These are phyloP conservation scores for Leccinum glutinopallens DNA, from an alignment of 1,284 basidiomycete genomes.

Conservation along the genomic window DNA sequence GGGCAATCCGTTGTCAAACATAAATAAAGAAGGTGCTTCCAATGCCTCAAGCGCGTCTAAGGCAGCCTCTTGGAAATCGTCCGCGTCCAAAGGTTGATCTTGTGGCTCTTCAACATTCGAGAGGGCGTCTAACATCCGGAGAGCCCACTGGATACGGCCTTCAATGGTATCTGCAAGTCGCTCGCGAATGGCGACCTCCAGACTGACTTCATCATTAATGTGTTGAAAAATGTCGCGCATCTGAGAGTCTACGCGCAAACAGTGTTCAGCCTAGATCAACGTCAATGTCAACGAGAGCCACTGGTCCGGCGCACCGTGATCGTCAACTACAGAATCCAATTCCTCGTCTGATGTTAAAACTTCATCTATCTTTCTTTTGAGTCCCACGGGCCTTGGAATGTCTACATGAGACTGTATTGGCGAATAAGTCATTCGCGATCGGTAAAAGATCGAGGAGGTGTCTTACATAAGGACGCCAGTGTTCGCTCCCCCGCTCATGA, in stretches of 20 bases:
- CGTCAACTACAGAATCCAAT: conserved; percentile 15
- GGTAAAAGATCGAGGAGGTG: conserved; percentile 2
- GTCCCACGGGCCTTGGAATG: conserved; percentile 13
- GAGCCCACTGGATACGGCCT: conserved; percentile 68
- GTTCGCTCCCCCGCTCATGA: not conserved
- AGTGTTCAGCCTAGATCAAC: not conserved
- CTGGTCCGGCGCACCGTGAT: conserved; percentile 23
- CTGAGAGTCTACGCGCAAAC: conserved; percentile 20
- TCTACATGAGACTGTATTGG: conserved; percentile 22
- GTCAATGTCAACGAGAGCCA: not conserved
- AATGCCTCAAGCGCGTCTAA: conserved; percentile 56
- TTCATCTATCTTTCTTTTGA: conserved; percentile 14
- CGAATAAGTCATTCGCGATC: conserved; percentile 28
- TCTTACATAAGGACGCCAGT: conserved; percentile 1
- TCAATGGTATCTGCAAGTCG: conserved; percentile 58
- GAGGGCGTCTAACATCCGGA: conserved; percentile 56
- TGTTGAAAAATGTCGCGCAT: conserved; percentile 23
- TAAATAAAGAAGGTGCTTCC: conserved; percentile 52
- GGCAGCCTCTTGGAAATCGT: conserved; percentile 52
- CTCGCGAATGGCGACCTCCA: conserved; percentile 63
- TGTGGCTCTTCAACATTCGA: conserved; percentile 23
- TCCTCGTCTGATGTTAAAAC: conserved; percentile 18
- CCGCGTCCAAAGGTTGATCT: conserved; percentile 20
- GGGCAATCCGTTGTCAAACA: conserved; percentile 42
- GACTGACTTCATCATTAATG: conserved; percentile 53